Conservation (phyloP, 2,329 filamentous ascomycete genomes). For the Dactylellina parvicollis region DNA sequence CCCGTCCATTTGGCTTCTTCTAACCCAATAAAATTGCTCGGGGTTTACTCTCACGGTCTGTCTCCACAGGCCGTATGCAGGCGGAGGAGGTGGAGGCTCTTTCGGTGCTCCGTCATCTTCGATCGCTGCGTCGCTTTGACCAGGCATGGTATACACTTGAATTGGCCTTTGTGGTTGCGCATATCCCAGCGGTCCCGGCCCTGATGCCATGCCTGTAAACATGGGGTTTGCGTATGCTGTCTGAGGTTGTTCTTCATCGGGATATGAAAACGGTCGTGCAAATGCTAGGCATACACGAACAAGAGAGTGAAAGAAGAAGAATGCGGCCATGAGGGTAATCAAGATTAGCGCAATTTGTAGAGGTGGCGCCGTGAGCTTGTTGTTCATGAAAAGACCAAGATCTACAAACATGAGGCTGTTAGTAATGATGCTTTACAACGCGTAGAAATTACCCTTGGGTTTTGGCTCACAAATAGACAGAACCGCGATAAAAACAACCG, state of each 20-base stretch:
- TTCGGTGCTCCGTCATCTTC: conserved; percentile 68
- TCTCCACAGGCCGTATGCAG: conserved; percentile 29
- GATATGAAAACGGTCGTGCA: conserved; percentile 63
- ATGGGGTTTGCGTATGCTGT: conserved; percentile 54
- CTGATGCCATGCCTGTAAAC: conserved; percentile 62
- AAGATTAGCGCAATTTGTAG: conserved; percentile 84
- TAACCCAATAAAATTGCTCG: conserved; percentile 57
- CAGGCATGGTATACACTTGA: conserved; percentile 76
- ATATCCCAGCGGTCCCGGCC: conserved; percentile 71
- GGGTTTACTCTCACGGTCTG: conserved; percentile 58
- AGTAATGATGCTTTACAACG: conserved; percentile 12
- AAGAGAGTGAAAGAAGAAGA: conserved; percentile 83
- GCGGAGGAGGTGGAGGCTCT: conserved; percentile 70
- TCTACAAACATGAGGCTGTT: conserved; percentile 66
- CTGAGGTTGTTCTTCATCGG: conserved; percentile 44
- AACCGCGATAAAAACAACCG: conserved; percentile 47
- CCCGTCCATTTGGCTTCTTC: conserved; percentile 43
- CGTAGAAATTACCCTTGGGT: conserved; percentile 55
- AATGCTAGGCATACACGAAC: conserved; percentile 77
- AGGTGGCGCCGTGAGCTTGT: conserved; percentile 68
- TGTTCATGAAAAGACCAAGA: conserved; percentile 75
- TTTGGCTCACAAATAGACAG: conserved; percentile 61
- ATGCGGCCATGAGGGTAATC: conserved; percentile 75
- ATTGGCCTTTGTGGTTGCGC: conserved; percentile 78
- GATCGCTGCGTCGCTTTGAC: conserved; percentile 73